A percentile compares a stretch with the other conserved stretches of the same genome.
These are phyloP conservation scores for Achaetomium macrosporum DNA, from an alignment of 2,329 filamentous ascomycete species.

Conservation along the genomic window DNA sequence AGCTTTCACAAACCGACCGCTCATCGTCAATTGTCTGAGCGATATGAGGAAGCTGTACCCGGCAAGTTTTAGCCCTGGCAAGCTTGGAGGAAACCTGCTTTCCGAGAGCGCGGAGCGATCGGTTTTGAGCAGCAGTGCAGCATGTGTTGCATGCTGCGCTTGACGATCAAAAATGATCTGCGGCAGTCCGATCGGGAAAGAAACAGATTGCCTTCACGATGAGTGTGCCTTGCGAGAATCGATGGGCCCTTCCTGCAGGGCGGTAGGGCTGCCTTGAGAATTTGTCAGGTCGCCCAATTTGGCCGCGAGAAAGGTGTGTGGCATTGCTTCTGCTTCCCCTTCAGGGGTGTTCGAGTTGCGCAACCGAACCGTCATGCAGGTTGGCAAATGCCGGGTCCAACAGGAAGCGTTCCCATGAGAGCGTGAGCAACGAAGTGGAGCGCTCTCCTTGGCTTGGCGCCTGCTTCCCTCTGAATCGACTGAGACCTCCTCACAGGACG, in stretches of 20 bases:
- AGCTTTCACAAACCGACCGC: neutral
- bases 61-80: neutral
- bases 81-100: neutral
- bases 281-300: neutral
- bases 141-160: neutral
- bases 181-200: constrained; percentile 1
- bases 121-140: neutral
- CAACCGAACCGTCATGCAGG: constrained; percentile 23
- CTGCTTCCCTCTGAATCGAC: too few species aligned
- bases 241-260: neutral
- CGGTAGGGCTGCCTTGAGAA: constrained; percentile 2
- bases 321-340: constrained; percentile 19
- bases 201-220: neutral
- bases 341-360: constrained; percentile 16
- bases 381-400: constrained; percentile 17
- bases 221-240: neutral
- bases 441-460: constrained; percentile 2
- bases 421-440: neutral
- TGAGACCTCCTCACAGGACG: neutral
- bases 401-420: neutral
- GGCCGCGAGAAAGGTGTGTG: constrained; percentile 13
- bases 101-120: neutral
- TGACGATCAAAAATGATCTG: constrained; percentile 6
- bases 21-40: neutral
- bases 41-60: constrained; percentile 13